These are phyloP conservation scores for Cyclostephanos invisitatus DNA, from an alignment of 108 stramenopile genomes.

Conservation along the genomic window DNA sequence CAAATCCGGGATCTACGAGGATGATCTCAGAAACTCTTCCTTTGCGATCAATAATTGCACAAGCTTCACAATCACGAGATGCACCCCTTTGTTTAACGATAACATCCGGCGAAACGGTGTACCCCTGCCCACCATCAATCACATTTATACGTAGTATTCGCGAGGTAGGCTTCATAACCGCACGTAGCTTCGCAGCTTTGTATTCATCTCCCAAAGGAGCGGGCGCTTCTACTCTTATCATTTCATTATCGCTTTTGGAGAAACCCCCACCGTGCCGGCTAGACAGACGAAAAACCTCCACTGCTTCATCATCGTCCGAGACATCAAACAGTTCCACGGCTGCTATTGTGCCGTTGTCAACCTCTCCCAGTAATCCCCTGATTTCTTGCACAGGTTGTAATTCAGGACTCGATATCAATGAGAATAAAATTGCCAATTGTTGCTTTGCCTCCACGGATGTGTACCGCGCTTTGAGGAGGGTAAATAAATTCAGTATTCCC, in stretches of 20 bases:
- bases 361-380: slow-evolving; percentile 72
- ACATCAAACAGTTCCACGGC: slow-evolving; percentile 50
- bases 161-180: slow-evolving; percentile 66
- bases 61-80: slow-evolving; percentile 59
- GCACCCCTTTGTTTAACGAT: slow-evolving; percentile 55
- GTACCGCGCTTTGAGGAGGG: slow-evolving; percentile 83
- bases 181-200: slow-evolving; percentile 53
- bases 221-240: slow-evolving; percentile 61
- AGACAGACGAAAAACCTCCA: slow-evolving; percentile 53
- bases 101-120: slow-evolving; percentile 55
- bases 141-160: slow-evolving; percentile 74
- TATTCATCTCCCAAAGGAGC: slow-evolving; percentile 81
- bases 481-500: slow-evolving; percentile 79
- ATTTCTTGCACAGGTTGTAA: slow-evolving; percentile 84
- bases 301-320: slow-evolving; percentile 25
- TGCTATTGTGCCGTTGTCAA: slow-evolving; percentile 80
- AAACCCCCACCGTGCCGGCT: slow-evolving; percentile 82
- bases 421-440: slow-evolving; percentile 90
- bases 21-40: slow-evolving; percentile 67
- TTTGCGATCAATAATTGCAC: slow-evolving; percentile 69
- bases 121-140: slow-evolving; percentile 77
- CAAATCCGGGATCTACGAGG: slow-evolving; percentile 80
- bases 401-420: slow-evolving; percentile 67
- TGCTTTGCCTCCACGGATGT: slow-evolving; percentile 68
- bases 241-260: slow-evolving; percentile 38